A percentile compares a stretch with the other conserved stretches of the same genome.
Evolutionary conservation across 2,329 filamentous ascomycete species (phyloP).

Genomic region (Harringtonia aguacate): DNA sequence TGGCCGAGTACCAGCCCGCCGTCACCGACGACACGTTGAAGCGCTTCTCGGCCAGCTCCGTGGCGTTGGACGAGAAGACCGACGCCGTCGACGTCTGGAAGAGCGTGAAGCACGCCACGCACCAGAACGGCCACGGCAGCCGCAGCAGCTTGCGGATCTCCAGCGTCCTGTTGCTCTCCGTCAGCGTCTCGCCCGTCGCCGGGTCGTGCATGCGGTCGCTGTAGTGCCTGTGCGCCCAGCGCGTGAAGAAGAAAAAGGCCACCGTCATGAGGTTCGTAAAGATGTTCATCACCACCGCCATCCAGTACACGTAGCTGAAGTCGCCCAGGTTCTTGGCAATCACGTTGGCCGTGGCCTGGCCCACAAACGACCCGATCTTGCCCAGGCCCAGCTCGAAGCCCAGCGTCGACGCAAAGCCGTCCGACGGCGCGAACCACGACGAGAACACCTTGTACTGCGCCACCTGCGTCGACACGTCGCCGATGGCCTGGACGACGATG

Average conservation of each 20-base stretch:
- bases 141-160: slow-evolving; percentile 43
- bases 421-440: slow-evolving; percentile 51
- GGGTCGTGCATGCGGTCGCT: slow-evolving; percentile 36
- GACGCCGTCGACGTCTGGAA: slow-evolving; percentile 46
- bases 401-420: slow-evolving; percentile 51
- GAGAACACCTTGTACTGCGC: slow-evolving; percentile 57
- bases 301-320: slow-evolving; percentile 54
- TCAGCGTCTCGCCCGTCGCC: slow-evolving; percentile 48
- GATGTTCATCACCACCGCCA: slow-evolving; percentile 50
- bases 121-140: slow-evolving; percentile 51
- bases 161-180: slow-evolving; percentile 47
- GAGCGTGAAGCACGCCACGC: slow-evolving; percentile 40
- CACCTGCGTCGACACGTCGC: slow-evolving; percentile 53
- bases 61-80: slow-evolving; percentile 47
- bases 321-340: slow-evolving; percentile 28
- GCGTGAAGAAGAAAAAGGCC: slow-evolving; percentile 40
- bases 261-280: slow-evolving; percentile 47
- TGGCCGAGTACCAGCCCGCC: slow-evolving; percentile 50
- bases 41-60: slow-evolving; percentile 48
- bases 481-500: slow-evolving; percentile 41
- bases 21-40: slow-evolving; percentile 42
- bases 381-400: slow-evolving; percentile 50
- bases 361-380: slow-evolving; percentile 50
- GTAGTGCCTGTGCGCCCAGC: slow-evolving; percentile 32
- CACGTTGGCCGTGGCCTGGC: slow-evolving; percentile 25